Percentiles rank a stretch among this genome's conserved stretches.
phyloP scores from a whole-genome alignment of 495 filamentous ascomycete genomes.

The Xylaria longipes region DNA sequence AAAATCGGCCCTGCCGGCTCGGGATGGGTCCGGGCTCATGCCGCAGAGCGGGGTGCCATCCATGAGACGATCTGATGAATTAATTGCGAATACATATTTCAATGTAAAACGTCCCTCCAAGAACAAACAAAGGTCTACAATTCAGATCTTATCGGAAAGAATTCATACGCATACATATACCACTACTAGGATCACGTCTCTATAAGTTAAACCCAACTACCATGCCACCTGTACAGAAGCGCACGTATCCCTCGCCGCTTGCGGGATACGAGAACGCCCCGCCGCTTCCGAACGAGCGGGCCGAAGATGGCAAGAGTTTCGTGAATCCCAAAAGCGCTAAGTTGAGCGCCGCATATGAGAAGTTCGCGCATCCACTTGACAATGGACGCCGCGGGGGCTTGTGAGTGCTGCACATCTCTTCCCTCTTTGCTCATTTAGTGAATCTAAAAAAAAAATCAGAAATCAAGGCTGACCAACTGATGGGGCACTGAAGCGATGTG shows the following conservation, averaged over 20 bases:
- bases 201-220: background rate
- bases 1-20: no score
- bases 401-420: conserved; percentile 42
- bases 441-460: background rate
- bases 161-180: background rate
- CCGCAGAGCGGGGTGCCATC: background rate
- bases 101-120: background rate
- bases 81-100: conserved; percentile 6
- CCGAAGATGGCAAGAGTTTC: conserved; percentile 71
- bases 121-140: background rate
- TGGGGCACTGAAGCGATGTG: conserved; percentile 60
- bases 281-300: conserved; percentile 66
- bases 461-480: background rate
- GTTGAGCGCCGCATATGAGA: conserved; percentile 67
- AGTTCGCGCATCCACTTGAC: conserved; percentile 67
- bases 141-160: background rate
- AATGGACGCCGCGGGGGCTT: conserved; percentile 66
- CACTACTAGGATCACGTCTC: background rate
- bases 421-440: background rate
- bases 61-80: background rate
- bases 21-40: background rate
- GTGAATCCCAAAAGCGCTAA: conserved; percentile 63
- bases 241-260: conserved; percentile 70
- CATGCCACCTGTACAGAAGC: conserved; percentile 28
- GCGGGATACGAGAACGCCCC: conserved; percentile 68